Evolutionary conservation across 139 green algal genomes (phyloP), one percentile per base, ranked within the genome.

Genomic region (Ettlia oleoabundans): DNA sequence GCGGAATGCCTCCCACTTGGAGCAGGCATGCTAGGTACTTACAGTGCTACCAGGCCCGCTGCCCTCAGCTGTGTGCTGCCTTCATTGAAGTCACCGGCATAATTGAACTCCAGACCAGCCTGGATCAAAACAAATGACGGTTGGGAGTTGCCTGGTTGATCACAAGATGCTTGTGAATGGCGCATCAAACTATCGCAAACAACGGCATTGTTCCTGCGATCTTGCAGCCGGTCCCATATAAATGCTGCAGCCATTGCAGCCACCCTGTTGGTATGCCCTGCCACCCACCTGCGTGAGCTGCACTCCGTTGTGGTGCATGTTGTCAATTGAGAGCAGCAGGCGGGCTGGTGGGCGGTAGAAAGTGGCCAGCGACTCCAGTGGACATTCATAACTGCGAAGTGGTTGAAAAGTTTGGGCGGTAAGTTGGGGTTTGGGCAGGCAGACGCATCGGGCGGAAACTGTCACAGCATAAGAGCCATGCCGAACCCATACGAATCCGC

Each of bases 361-460:
- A 32, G 41, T 66, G 76, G 32, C 47, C 2, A 74, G 42, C 30
- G 63, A 21, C 18, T 82, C 70, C 41, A 88, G 40, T 5, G 84
- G 76, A 62, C 84, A 88, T 43, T 85, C 68, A 40, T 88, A 88
- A 70, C 80, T 85, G 76, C 62, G 4, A 28, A n/a, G n/a, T n/a
- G n/a, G n/a, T n/a, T n/a, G n/a, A n/a, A n/a, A n/a, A n/a, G n/a
- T n/a, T n/a, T n/a, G n/a, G n/a, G n/a, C n/a, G n/a, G n/a, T n/a
- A n/a, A n/a, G n/a, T n/a, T n/a, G n/a, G n/a, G n/a, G n/a, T n/a
- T n/a, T n/a, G n/a, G n/a, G n/a, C n/a, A n/a, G 9, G 64, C 9
- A 21, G 64, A 10, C 10, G 47, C 47, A 58, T 58, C 13, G 47
- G 47, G 47, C 47, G 47, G 47, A 10, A 58, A n/a, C n/a, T n/a